Conservation (phyloP, 768 basidiomycete genomes). For the Phanerochaete carnosa region DNA sequence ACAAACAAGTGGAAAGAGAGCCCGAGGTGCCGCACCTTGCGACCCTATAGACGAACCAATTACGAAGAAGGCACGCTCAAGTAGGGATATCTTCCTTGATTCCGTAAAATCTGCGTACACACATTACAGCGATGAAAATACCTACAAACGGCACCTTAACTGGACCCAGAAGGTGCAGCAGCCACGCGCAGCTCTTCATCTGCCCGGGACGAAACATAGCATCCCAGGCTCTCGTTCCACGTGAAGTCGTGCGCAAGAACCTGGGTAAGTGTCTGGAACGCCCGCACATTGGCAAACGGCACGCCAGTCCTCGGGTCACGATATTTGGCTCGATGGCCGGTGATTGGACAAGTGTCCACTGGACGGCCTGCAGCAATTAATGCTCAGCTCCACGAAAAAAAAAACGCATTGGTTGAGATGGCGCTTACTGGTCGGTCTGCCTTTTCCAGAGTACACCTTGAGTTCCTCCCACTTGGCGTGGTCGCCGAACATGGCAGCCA, state of each 20-base stretch:
- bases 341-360: conserved; percentile 67
- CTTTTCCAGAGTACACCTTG: conserved; percentile 60
- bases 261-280: conserved; percentile 60
- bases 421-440: conserved; percentile 57
- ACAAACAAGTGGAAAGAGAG: too few relatives aligned
- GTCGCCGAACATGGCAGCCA: conserved; percentile 81
- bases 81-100: too few relatives aligned
- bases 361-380: conserved; percentile 50
- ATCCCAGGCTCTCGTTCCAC: conserved; percentile 51
- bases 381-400: conserved; percentile 9
- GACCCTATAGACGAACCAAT: too few relatives aligned
- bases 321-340: conserved; percentile 75
- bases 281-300: conserved; percentile 70
- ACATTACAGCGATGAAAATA: too few relatives aligned
- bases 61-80: too few relatives aligned
- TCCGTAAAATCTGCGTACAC: too few relatives aligned
- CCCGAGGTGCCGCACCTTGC: too few relatives aligned
- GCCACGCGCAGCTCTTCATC: neutral
- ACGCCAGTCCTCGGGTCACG: conserved; percentile 76
- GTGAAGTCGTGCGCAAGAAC: conserved; percentile 66
- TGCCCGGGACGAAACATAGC: conserved; percentile 26
- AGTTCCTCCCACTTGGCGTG: conserved; percentile 80
- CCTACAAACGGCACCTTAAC: neutral
- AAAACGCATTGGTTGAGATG: conserved; percentile 13
- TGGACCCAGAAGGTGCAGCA: neutral